phyloP scores from a whole-genome alignment of 495 filamentous ascomycete species.

The Lophiotrema nucula region DNA sequence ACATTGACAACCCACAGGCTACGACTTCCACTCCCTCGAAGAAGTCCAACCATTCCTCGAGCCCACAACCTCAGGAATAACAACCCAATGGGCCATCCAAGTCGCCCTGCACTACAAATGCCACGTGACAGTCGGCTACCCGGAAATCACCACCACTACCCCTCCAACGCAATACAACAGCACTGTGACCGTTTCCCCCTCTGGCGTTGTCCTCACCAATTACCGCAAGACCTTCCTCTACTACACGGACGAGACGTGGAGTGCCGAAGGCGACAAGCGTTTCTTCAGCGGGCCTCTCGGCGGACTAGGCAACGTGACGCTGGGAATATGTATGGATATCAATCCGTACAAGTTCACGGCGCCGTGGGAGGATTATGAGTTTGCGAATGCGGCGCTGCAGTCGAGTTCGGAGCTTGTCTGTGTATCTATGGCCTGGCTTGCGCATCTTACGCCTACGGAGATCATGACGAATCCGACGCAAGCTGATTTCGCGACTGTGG shows the following conservation, averaged over 20 bases:
- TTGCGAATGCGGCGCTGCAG: conserved; percentile 73
- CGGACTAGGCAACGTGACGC: conserved; percentile 56
- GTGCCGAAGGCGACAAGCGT: conserved; percentile 66
- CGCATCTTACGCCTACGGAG: conserved; percentile 49
- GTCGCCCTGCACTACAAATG: conserved; percentile 71
- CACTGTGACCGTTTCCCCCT: conserved; percentile 70
- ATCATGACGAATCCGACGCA: conserved; percentile 47
- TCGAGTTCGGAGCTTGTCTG: conserved; percentile 68
- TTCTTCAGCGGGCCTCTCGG: conserved; percentile 52
- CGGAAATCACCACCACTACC: conserved; percentile 51
- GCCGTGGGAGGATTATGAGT: conserved; percentile 78
- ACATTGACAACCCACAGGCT: too few relatives aligned
- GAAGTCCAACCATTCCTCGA: conserved; percentile 83
- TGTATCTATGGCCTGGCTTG: conserved; percentile 87
- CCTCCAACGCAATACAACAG: conserved; percentile 69
- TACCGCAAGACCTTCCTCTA: conserved; percentile 91
- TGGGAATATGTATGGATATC: conserved; percentile 87
- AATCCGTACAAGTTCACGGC: conserved; percentile 79
- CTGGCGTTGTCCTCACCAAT: conserved; percentile 70
- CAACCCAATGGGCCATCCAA: conserved; percentile 74
- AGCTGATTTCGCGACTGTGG: conserved; percentile 77
- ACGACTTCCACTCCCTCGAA: conserved; percentile 80
- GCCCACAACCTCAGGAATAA: conserved; percentile 67
- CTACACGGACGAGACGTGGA: conserved; percentile 91
- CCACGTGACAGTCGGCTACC: conserved; percentile 86